Evolutionary conservation across 441 rosid genomes (phyloP), one percentile per base, ranked within the genome.

Genomic region (Omphalea diandra): DNA sequence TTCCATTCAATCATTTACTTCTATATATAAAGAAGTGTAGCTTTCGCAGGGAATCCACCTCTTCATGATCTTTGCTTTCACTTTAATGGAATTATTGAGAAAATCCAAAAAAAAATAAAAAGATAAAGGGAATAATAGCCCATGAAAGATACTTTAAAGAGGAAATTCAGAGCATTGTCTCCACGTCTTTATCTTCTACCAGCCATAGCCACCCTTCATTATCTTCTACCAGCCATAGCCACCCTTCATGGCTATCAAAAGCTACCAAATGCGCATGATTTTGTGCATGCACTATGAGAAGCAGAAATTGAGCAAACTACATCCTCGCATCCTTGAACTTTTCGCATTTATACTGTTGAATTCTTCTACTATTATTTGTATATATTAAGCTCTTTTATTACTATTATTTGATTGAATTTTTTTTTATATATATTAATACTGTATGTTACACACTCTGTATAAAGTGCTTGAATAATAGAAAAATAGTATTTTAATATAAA

Each of bases 161-260:
- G 72, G 54, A 67, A 64, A 73, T 53, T 17, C 38, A 15, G 4
- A 67, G 72, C 61, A 61, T 41, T 57, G 41, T 61, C 50, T 40
- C 14, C 22, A 40, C 7, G 53, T 53, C 53, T n/a, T 73, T 22
- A 44, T 52, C 68, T 38, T 52, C 57, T 20, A 41, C 24, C 10
- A 18, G 55, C 7, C 44, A 15, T 53, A 43, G 46, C 33, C 24
- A 35, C 26, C 24, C 60, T 9, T 43, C n/a, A n/a, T 73, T 22
- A 44, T 52, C 68, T 38, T 52, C 57, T 20, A 41, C 24, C 10
- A 18, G 55, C 7, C 44, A 15, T 53, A 43, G 46, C 33, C 24
- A 35, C 26, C 24, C 60, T 56, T 63, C 36, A 33, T 18, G 41
- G 54, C 32, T 49, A 17, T 57, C 54, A 47, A 64, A 47, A 56